Base-by-base conservation (phyloP, 768 basidiomycete species). In the Tricholoma furcatifolium region DNA sequence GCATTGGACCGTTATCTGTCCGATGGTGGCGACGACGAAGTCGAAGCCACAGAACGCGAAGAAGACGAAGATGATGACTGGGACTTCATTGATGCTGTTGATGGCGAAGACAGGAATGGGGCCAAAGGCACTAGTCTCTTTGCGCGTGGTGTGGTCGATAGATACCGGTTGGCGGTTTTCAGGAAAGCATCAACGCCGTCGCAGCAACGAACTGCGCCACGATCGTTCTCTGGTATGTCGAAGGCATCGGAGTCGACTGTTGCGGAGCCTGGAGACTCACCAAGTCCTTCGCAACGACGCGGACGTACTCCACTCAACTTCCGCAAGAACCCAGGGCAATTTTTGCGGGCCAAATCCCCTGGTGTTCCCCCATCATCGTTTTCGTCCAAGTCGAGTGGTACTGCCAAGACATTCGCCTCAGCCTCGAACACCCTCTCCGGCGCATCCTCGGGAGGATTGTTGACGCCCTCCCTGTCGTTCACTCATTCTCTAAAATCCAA, bases 121-220 rank as follows among this genome's bases (percentile, higher is more conserved):
- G 73, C 85, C 21, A 84, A 85, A 63, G 91, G 84, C 6, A 81
- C 83, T 17, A 93, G 87, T 63, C 77, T 94, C 35, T 94, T 93
- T 64, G 87, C 93, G 39, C 84, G 92, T n/a, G 93, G 93, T 5
- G 89, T 94, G 43, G 91, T 93, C 47, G 93, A 96, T 66, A 79
- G 88, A 49, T 96, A 95, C 65, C 78, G 83, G 52, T 74, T 96
- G 49, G 84, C 88, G 14, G 91, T 93, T 18, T 93, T 93, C 80
- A 80, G 91, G 50, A 93, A 92, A 66, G 77, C 79, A n/a, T 84
- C 86, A 12, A 87, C 85, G 10, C 83, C 87, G 4, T 73, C 74
- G 39, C 74, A 78, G 44, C 58, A 54, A 44, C 74, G 78, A 11
- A 60, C 72, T 14, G 65, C 62, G 2, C 71, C 74, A 6, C 75